phyloP scores from a whole-genome alignment of 495 filamentous ascomycete genomes.

The Cryomyces minteri region DNA sequence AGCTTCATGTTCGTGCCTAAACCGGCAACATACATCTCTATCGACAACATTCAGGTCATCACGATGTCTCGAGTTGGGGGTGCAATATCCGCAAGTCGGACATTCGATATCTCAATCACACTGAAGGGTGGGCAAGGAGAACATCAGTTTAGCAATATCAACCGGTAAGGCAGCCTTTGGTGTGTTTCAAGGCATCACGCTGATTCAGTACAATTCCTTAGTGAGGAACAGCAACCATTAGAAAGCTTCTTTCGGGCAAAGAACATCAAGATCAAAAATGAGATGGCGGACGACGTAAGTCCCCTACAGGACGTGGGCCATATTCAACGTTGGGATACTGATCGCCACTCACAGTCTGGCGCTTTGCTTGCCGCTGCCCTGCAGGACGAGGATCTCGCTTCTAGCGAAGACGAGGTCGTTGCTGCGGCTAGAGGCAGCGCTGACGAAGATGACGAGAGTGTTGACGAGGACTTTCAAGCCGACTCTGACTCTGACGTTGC shows the following conservation, averaged over 20 bases:
- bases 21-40: slow-evolving; percentile 86
- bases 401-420: slow-evolving; percentile 66
- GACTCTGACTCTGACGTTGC: slow-evolving; percentile 87
- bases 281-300: slow-evolving; percentile 57
- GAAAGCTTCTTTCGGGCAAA: slow-evolving; percentile 94
- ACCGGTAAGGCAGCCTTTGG: slow-evolving; percentile 37
- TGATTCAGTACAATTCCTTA: slow-evolving; percentile 9
- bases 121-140: slow-evolving; percentile 63
- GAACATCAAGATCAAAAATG: slow-evolving; percentile 88
- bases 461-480: slow-evolving; percentile 90
- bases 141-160: slow-evolving; percentile 97
- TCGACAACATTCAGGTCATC: slow-evolving; percentile 74
- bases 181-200: neutral
- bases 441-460: slow-evolving; percentile 86
- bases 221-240: slow-evolving; percentile 85
- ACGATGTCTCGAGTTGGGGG: slow-evolving; percentile 94
- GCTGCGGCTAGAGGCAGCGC: slow-evolving; percentile 68
- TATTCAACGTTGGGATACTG: neutral
- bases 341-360: slow-evolving; percentile 23
- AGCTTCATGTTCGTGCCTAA: slow-evolving; percentile 99
- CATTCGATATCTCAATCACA: slow-evolving; percentile 88
- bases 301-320: neutral
- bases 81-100: slow-evolving; percentile 80
- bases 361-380: slow-evolving; percentile 62
- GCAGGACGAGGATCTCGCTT: slow-evolving; percentile 49